Conservation (phyloP, 2,329 filamentous ascomycete genomes). For the Annulohypoxylon truncatum region DNA sequence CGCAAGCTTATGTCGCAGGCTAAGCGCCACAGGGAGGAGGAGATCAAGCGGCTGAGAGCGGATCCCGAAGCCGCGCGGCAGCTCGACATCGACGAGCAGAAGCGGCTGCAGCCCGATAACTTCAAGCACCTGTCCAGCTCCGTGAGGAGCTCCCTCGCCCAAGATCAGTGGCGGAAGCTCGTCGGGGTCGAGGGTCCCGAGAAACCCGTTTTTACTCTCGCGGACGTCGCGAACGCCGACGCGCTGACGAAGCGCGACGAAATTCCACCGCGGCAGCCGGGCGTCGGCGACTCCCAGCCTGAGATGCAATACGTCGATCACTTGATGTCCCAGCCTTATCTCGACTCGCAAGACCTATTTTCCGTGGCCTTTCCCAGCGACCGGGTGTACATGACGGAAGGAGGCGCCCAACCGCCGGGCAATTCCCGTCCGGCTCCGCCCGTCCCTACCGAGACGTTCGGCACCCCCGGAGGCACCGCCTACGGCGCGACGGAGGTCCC, state of each 20-base stretch:
- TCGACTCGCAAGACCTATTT: slow-evolving; percentile 53
- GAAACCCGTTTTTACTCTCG: slow-evolving; percentile 40
- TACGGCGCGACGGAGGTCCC: slow-evolving; percentile 20
- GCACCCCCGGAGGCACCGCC: slow-evolving; percentile 11
- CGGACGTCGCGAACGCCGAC: slow-evolving; percentile 22
- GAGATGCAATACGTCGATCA: slow-evolving; percentile 51
- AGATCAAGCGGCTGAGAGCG: slow-evolving; percentile 61
- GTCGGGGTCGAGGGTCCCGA: slow-evolving; percentile 51
- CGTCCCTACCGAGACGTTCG: slow-evolving; percentile 35
- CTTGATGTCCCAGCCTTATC: slow-evolving; percentile 53
- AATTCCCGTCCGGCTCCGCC: slow-evolving; percentile 29
- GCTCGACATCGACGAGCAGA: slow-evolving; percentile 62
- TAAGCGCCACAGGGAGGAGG: slow-evolving; percentile 61
- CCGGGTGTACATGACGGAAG: slow-evolving; percentile 31
- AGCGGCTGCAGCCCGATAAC: slow-evolving; percentile 57
- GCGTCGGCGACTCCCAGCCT: slow-evolving; percentile 8
- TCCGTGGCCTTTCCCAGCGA: slow-evolving; percentile 39
- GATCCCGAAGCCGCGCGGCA: slow-evolving; percentile 62
- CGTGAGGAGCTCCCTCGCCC: slow-evolving; percentile 60
- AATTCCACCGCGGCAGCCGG: neutral
- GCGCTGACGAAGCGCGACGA: neutral
- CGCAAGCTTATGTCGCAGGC: slow-evolving; percentile 66
- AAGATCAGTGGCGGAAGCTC: slow-evolving; percentile 64
- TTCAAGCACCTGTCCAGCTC: slow-evolving; percentile 61
- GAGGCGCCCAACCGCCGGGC: slow-evolving; percentile 25